Conservation (phyloP, 2,329 filamentous ascomycete genomes). For the Colletotrichum lindemuthianum region DNA sequence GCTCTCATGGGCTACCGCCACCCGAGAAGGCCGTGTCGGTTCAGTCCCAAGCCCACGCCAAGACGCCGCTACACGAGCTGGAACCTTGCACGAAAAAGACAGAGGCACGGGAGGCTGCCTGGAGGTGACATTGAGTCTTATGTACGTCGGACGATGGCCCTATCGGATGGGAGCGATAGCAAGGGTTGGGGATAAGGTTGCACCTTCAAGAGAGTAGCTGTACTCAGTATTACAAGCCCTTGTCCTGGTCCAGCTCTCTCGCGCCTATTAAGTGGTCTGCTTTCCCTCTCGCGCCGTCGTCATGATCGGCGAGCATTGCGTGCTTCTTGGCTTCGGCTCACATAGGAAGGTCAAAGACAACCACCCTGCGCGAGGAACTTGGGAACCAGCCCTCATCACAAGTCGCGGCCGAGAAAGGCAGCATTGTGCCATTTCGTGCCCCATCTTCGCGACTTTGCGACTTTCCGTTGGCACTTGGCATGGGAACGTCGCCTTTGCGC, state of each 20-base stretch:
- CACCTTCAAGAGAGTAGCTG: slow-evolving; percentile 6
- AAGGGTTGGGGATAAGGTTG: slow-evolving; percentile 13
- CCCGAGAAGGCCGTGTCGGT: not conserved
- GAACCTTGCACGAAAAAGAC: not conserved
- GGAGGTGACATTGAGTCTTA: not conserved
- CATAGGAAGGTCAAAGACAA: slow-evolving; percentile 26
- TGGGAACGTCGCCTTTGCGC: not conserved
- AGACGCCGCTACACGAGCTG: slow-evolving; percentile 13
- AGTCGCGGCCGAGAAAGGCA: not conserved
- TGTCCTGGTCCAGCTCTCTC: not conserved
- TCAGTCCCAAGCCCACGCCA: slow-evolving; percentile 2
- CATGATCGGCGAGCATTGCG: slow-evolving; percentile 30
- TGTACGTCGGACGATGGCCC: not conserved
- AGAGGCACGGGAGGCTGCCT: not conserved
- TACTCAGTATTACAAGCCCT: slow-evolving; percentile 3
- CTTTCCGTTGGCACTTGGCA: slow-evolving; percentile 13
- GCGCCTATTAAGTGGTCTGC: not conserved
- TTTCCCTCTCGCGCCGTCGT: slow-evolving; percentile 4
- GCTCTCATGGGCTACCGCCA: not conserved
- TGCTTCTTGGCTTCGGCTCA: slow-evolving; percentile 33
- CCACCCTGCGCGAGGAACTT: not conserved
- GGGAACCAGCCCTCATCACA: not conserved
- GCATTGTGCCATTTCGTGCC: slow-evolving; percentile 1
- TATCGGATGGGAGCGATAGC: slow-evolving; percentile 14
- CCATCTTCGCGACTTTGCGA: slow-evolving; percentile 1